Evolutionary conservation across 2,329 filamentous ascomycete genomes (phyloP), one percentile per base, ranked within the genome.

Genomic region (Coleophoma eucalyptorum): DNA sequence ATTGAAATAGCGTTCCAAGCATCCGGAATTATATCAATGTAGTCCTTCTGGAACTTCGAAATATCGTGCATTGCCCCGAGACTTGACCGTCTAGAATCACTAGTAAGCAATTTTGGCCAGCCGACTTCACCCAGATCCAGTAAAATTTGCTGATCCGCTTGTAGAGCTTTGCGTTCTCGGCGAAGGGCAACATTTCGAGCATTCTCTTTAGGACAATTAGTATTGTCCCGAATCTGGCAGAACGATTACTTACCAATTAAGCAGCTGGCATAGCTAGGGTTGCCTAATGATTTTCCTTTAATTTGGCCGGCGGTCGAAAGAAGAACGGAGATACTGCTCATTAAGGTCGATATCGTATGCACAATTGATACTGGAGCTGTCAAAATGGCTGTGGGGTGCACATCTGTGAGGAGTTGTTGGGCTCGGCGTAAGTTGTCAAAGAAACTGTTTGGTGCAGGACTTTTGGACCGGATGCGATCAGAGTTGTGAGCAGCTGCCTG

Each of bases 1-100:
- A 99, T 73, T 0, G 92, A 97, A 10, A 99, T 74, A 1, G 92
- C 87, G 43, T 84, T 90, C 94, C 94, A 99, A 6, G 79, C 76
- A 37, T 76, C 71, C 0, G 94, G 95, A 5, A 99, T 83, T 46
- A 93, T 87, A 62, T 97, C 89, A 46, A 97, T 78, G 60, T 91
- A 96, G 43, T 92, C 81, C 55, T 79, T 77, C 65, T 93, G 88
- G 62, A 96, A 95, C 21, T 76, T 75, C 41, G 74, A 69, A 61
- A 84, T 77, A 55, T 86, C 77, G 10, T 74, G 69, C 4, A 72
- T 67, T 50, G 74, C 65, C 1, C 72, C 74, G 16, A 80, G 65
- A 54, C 76, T 81, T 2, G 57, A 50, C 67, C 58, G 52, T 69
- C 69, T 77, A 69, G 73, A 55, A 63, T 64, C 52, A 69, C 53